These are phyloP conservation scores for Gloeostereum incarnatum DNA, from an alignment of 768 basidiomycete species.

Conservation along the genomic window DNA sequence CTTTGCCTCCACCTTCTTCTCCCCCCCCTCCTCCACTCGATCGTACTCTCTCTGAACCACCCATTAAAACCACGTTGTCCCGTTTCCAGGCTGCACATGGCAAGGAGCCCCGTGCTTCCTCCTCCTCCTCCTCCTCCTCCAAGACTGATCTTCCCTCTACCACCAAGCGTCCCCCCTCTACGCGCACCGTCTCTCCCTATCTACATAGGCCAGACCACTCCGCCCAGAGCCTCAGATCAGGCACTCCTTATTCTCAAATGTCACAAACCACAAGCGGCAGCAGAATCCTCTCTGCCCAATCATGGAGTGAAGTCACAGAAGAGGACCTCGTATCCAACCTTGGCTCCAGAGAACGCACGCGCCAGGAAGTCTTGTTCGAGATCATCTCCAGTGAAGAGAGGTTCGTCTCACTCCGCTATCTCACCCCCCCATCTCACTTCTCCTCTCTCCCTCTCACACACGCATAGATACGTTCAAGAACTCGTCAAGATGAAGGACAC, in stretches of 20 bases:
- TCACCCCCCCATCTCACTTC: conserved; percentile 2
- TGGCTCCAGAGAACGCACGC: conserved; percentile 87
- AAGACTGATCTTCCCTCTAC: conserved; percentile 45
- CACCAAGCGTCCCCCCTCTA: conserved; percentile 41
- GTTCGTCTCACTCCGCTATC: conserved; percentile 28
- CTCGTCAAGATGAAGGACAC: conserved; percentile 88
- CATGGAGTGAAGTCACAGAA: conserved; percentile 93
- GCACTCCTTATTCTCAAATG: conserved; percentile 77
- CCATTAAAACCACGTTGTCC: conserved; percentile 59
- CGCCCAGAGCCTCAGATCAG: conserved; percentile 65
- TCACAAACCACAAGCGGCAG: conserved; percentile 52
- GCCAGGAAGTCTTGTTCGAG: conserved; percentile 95
- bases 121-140: conserved; percentile 53
- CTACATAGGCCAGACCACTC: conserved; percentile 42
- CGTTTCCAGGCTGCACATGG: conserved; percentile 70
- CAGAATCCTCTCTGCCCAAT: conserved; percentile 66
- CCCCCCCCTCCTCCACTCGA: conserved; percentile 20
- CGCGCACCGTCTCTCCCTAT: conserved; percentile 57
- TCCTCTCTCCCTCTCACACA: conserved; percentile 13
- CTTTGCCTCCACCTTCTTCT: conserved; percentile 27
- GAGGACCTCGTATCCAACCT: conserved; percentile 90
- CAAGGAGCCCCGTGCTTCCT: conserved; percentile 62
- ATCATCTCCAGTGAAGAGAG: conserved; percentile 95
- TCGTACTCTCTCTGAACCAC: conserved; percentile 17
- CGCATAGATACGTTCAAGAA: conserved; percentile 94